Conservation (phyloP, 2,329 filamentous ascomycete species). For the Podosphaera fusca region DNA sequence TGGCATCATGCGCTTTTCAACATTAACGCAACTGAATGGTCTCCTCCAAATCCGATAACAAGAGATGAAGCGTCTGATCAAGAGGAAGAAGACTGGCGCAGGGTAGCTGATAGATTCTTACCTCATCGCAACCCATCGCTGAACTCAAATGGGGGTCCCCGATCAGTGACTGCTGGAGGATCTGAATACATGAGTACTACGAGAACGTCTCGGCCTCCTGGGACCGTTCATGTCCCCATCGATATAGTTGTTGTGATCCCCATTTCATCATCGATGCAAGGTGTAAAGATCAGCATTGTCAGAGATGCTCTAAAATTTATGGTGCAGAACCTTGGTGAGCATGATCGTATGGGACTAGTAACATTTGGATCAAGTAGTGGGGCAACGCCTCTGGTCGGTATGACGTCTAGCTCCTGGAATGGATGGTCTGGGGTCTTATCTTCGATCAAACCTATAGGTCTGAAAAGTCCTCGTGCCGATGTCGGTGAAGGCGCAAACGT, state of each 20-base stretch:
- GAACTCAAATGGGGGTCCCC: constrained; percentile 60
- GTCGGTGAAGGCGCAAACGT: constrained; percentile 95
- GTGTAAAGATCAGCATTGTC: constrained; percentile 90
- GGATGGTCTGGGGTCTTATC: constrained; percentile 74
- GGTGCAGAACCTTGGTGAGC: constrained; percentile 68
- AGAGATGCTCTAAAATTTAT: constrained; percentile 83
- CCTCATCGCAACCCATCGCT: constrained; percentile 58
- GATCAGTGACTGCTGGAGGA: constrained; percentile 67
- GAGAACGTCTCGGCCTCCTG: constrained; percentile 19
- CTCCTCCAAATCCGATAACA: constrained; percentile 35
- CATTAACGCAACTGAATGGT: constrained; percentile 47
- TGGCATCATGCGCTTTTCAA: constrained; percentile 80
- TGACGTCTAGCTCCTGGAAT: constrained; percentile 86
- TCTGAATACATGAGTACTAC: constrained; percentile 66
- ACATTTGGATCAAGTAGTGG: constrained; percentile 90
- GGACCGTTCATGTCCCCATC: constrained; percentile 57
- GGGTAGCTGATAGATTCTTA: constrained; percentile 20
- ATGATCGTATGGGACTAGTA: constrained; percentile 89
- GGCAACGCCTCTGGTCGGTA: constrained; percentile 85
- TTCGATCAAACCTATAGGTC: constrained; percentile 77
- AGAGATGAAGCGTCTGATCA: constrained; percentile 66
- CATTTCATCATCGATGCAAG: constrained; percentile 95
- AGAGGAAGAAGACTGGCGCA: constrained; percentile 75
- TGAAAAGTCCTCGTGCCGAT: constrained; percentile 89
- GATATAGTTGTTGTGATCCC: constrained; percentile 94